Conservation (phyloP, 2,329 filamentous ascomycete genomes). For the Cladosporium colombiae region DNA sequence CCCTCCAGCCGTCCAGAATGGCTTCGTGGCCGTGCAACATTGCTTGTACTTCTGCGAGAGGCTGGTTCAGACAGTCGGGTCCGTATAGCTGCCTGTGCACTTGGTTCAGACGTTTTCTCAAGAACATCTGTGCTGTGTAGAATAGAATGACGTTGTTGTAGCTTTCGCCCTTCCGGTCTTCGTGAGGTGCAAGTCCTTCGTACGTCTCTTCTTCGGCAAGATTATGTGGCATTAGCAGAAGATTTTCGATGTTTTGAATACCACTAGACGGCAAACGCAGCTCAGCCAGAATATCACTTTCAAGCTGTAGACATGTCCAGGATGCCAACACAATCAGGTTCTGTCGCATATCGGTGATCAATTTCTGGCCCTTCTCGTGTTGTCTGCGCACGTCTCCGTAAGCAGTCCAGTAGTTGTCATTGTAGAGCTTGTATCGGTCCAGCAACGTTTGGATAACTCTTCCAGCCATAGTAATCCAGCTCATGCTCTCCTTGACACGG, state of each 20-base stretch:
- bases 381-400: constrained; percentile 41
- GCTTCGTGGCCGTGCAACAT: constrained; percentile 38
- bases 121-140: constrained; percentile 62
- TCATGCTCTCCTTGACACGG: constrained; percentile 82
- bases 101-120: constrained; percentile 59
- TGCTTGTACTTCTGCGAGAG: constrained; percentile 29
- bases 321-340: constrained; percentile 65
- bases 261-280: constrained; percentile 63
- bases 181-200: constrained; percentile 28
- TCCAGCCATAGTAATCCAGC: constrained; percentile 64
- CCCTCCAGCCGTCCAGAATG: constrained; percentile 54
- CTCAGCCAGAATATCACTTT: constrained; percentile 93
- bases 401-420: constrained; percentile 34
- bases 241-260: constrained; percentile 58
- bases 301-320: constrained; percentile 91
- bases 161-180: constrained; percentile 24
- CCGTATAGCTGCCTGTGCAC: constrained; percentile 59
- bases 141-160: constrained; percentile 53
- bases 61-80: constrained; percentile 28
- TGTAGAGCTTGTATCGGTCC: constrained; percentile 61
- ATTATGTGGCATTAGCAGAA: constrained; percentile 67
- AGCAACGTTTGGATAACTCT: constrained; percentile 70
- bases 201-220: constrained; percentile 42
- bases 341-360: constrained; percentile 37
- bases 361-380: constrained; percentile 30